phyloP scores from a whole-genome alignment of 2,329 filamentous ascomycete genomes.

The Metarhizium sp. region DNA sequence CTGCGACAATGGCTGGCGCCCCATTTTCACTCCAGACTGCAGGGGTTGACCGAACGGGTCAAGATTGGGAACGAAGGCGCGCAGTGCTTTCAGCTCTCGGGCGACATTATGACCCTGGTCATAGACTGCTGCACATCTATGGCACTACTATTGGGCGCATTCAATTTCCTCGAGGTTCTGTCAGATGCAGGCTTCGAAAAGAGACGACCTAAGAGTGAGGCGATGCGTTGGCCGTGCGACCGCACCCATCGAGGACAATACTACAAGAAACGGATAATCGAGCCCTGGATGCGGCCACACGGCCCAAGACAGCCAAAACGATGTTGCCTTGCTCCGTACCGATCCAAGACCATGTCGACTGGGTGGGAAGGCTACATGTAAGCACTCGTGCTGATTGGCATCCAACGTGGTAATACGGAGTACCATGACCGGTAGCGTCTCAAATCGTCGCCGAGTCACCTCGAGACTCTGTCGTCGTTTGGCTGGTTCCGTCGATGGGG shows the following conservation, averaged over 20 bases:
- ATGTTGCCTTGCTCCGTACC: neutral
- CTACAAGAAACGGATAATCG: neutral
- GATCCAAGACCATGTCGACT: neutral
- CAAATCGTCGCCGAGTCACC: neutral
- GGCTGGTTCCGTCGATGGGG: constrained; percentile 1
- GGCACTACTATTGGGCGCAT: neutral
- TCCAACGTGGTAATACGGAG: neutral
- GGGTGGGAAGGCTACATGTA: neutral
- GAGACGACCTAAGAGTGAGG: neutral
- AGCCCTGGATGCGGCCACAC: constrained; percentile 1
- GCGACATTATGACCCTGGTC: neutral
- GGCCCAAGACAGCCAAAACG: neutral
- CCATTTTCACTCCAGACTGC: neutral
- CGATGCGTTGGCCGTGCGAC: neutral
- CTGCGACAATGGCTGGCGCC: neutral
- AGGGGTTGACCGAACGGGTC: constrained; percentile 1
- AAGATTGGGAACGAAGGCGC: neutral
- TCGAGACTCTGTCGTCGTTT: neutral
- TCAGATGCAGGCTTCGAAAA: neutral
- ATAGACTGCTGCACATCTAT: neutral
- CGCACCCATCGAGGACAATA: neutral
- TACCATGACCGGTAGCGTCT: neutral
- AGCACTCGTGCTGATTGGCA: neutral
- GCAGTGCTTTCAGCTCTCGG: neutral
- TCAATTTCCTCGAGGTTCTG: neutral